Base-by-base conservation (phyloP, 768 basidiomycete genomes). In the Lentinus brumalis region DNA sequence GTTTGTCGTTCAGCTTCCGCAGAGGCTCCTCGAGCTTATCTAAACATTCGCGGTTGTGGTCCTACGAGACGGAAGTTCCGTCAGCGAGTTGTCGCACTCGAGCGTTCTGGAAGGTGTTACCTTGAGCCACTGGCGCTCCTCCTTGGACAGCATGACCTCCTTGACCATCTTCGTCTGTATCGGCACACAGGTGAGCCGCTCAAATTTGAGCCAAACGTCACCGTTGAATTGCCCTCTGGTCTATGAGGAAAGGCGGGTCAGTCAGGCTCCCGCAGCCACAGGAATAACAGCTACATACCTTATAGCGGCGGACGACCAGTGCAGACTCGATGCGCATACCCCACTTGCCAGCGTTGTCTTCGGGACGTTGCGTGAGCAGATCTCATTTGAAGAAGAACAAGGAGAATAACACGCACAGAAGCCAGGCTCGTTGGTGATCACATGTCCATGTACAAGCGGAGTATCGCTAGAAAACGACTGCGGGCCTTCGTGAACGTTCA, bases 321-420 rank as follows among this genome's bases (percentile, higher is more conserved):
- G 92, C 89, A 50, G 90, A 93, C 75, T 99, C 97, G 50, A 95
- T 93, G 5, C 97, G 85, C 73, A 99, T 88, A 5, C 97, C 97
- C 82, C 86, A 98, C 64, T 84, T 81, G 14, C 88, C 87, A 53
- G 87, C 87, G 32, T 85, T 81, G 72, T 96, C 91, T 75, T 49
- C 35, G 49, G 15, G 41, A 45, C 40, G n/a, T 40, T 39, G 45
- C 10, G 44, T 29, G 38, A 30, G 41, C 35, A 26, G 6, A 21
- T 1, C 31, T 10, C 3, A 1, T 10, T n/a, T 18, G 16, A 31
- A 10, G 15, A 15, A 41, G 50, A 49, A 3, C 35, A 15, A 15
- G 3, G 29, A 54, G 26, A 45, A 42, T 11, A n/a, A 57, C 38
- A 82, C 89, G 73, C 70, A 92, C 89, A 96, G 75, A 87, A 96